Evolutionary conservation across 257 asterid genomes (phyloP).

Genomic region (Oldenlandia corymbosa): DNA sequence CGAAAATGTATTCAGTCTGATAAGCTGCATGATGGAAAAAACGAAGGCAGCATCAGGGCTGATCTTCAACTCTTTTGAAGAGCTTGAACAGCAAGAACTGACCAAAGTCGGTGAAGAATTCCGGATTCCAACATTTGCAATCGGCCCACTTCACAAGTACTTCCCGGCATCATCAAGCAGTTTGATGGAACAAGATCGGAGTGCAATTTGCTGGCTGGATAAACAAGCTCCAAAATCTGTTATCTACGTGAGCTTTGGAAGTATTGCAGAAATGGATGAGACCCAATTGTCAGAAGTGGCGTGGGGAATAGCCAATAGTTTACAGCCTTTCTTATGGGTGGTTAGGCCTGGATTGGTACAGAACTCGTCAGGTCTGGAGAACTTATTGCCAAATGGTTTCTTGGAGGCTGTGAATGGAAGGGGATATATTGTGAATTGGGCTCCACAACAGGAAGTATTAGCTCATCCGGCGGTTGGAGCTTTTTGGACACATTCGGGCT

Average conservation of each 20-base stretch:
- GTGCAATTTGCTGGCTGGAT: conserved; percentile 46
- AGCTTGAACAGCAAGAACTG: conserved; percentile 37
- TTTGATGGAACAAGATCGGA: conserved; percentile 31
- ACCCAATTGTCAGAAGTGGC: conserved; percentile 16
- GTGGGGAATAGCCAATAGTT: conserved; percentile 20
- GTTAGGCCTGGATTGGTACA: conserved; percentile 31
- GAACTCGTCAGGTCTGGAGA: not conserved
- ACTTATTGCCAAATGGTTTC: conserved; percentile 11
- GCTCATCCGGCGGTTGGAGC: conserved; percentile 37
- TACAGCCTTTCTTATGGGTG: conserved; percentile 49
- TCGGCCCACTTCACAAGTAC: conserved; percentile 52
- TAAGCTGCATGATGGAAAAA: conserved; percentile 19
- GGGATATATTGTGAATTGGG: conserved; percentile 19
- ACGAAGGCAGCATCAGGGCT: conserved; percentile 44
- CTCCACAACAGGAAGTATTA: conserved; percentile 25
- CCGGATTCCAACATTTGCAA: conserved; percentile 32
- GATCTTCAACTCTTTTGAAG: conserved; percentile 43
- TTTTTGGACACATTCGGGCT: conserved; percentile 22
- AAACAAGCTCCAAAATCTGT: conserved; percentile 33
- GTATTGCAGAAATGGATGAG: conserved; percentile 19
- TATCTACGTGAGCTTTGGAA: conserved; percentile 26
- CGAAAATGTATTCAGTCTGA: conserved; percentile 14
- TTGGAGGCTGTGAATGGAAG: conserved; percentile 6
- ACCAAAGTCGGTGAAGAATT: conserved; percentile 27
- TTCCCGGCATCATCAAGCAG: conserved; percentile 27